Conservation (phyloP, 2,329 filamentous ascomycete species). For the Raffaelea albimanens region DNA sequence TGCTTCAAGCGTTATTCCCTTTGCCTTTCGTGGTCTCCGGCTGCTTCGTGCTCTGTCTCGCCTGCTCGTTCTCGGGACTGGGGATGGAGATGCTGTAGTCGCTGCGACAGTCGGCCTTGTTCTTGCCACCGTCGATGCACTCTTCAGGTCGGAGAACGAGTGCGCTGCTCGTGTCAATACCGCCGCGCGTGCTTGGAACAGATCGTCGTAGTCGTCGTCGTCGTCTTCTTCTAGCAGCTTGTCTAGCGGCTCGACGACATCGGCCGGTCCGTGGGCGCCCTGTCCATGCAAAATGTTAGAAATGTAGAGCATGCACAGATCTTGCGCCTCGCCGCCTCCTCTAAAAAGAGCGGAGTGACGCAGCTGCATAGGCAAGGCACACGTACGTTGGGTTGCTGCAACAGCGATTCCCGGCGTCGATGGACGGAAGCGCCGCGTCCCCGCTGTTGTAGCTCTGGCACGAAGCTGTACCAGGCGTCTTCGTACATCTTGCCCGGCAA, state of each 20-base stretch:
- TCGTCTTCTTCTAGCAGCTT: slow-evolving; percentile 48
- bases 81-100: not conserved
- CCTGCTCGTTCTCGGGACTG: not conserved
- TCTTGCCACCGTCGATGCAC: slow-evolving; percentile 18
- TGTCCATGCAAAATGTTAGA: too few species aligned
- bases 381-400: slow-evolving; percentile 56
- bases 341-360: not conserved
- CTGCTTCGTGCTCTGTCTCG: not conserved
- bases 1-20: slow-evolving; percentile 38
- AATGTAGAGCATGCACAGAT: too few species aligned
- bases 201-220: slow-evolving; percentile 23
- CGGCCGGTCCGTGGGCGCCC: slow-evolving; percentile 42
- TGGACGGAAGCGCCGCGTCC: slow-evolving; percentile 42
- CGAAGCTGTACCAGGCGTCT: slow-evolving; percentile 75
- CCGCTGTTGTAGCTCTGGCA: slow-evolving; percentile 50
- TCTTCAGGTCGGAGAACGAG: slow-evolving; percentile 72
- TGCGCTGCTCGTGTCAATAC: slow-evolving; percentile 57
- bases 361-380: slow-evolving; percentile 6
- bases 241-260: slow-evolving; percentile 45
- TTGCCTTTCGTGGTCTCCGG: slow-evolving; percentile 19
- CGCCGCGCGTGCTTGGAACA: slow-evolving; percentile 44
- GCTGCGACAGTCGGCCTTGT: not conserved
- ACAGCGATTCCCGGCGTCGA: slow-evolving; percentile 58
- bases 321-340: too few species aligned
- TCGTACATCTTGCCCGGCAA: slow-evolving; percentile 53